These are phyloP conservation scores for Penicillium argentinense DNA, from an alignment of 495 filamentous ascomycete genomes.

Conservation along the genomic window DNA sequence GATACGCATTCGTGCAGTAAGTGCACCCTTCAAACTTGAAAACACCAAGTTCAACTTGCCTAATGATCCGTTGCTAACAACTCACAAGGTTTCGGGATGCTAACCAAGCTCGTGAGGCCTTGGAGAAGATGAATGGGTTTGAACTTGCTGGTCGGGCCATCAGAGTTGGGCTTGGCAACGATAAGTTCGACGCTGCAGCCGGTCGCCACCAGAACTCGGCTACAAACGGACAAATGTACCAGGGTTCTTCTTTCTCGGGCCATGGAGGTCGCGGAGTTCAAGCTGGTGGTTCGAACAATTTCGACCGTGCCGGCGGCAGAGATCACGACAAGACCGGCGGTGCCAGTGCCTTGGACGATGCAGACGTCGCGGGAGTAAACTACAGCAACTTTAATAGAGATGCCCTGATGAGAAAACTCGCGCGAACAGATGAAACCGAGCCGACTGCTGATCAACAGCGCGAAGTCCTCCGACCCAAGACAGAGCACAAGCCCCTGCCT, in stretches of 20 bases:
- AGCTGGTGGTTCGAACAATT: slow-evolving; percentile 75
- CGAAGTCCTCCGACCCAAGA: slow-evolving; percentile 73
- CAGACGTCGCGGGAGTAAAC: slow-evolving; percentile 96
- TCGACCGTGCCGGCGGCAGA: slow-evolving; percentile 88
- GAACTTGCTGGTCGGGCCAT: slow-evolving; percentile 97
- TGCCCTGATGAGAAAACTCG: slow-evolving; percentile 96
- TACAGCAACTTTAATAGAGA: slow-evolving; percentile 99
- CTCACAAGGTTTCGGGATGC: slow-evolving; percentile 81
- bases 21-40: slow-evolving; percentile 45
- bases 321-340: slow-evolving; percentile 87
- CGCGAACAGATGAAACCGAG: slow-evolving; percentile 86
- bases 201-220: slow-evolving; percentile 76
- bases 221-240: slow-evolving; percentile 73
- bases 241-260: slow-evolving; percentile 94
- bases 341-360: slow-evolving; percentile 96
- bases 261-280: slow-evolving; percentile 85
- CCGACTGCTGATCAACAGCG: slow-evolving; percentile 63
- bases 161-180: slow-evolving; percentile 98
- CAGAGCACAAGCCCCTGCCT: slow-evolving; percentile 76
- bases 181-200: slow-evolving; percentile 99
- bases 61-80: background rate
- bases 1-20: slow-evolving; percentile 99
- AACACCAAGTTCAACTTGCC: background rate
- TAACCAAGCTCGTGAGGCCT: slow-evolving; percentile 83
- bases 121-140: slow-evolving; percentile 99